Evolutionary conservation across 2,329 filamentous ascomycete genomes (phyloP), one percentile per base, ranked within the genome.

Genomic region (Chaetomium globosum): DNA sequence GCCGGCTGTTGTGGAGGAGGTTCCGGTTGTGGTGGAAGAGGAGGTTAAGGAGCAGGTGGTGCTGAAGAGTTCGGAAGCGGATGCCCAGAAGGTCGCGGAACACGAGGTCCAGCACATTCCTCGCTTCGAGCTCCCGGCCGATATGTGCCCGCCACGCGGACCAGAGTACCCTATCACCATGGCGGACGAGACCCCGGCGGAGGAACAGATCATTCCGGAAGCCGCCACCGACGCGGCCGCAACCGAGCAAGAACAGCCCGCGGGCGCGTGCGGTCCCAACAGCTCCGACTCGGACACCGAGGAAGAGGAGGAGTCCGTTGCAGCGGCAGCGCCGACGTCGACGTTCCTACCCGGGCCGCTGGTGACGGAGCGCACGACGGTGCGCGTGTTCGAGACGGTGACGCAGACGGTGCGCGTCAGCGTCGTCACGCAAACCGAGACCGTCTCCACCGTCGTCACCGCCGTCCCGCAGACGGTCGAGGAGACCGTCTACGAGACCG

Each of bases 381-480:
- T 72, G 31, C 67, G 69, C n/a, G 65, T 73, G 16, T 68, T 69
- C 26, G 73, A 74, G 65, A 73, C 72, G 10, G 60, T 73, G 54
- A 72, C 72, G 19, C 71, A 74, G 68, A 74, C 71, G 13, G 69
- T 74, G 7, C 64, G 63, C 1, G 70, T 73, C 58, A 73, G 68
- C 43, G 65, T 70, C 26, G 65, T 69, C 36, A 68, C 70, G 1
- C 55, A 67, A 36, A 70, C 70, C 0, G 68, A 72, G 65, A 72
- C 71, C 4, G 67, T 65, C 4, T 69, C 65, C 28, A 64, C 54
- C 13, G 61, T 68, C 10, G 68, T 68, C 16, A 71, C 68, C 4
- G 68, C 69, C 26, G 51, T 70, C 5, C 68, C 68, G 23, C 62
- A 65, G 52, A 69, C 69, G 3, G 66, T 69, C 4, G 69, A 70